phyloP scores from a whole-genome alignment of 305 asterid genomes.

The Rubia occidens region DNA sequence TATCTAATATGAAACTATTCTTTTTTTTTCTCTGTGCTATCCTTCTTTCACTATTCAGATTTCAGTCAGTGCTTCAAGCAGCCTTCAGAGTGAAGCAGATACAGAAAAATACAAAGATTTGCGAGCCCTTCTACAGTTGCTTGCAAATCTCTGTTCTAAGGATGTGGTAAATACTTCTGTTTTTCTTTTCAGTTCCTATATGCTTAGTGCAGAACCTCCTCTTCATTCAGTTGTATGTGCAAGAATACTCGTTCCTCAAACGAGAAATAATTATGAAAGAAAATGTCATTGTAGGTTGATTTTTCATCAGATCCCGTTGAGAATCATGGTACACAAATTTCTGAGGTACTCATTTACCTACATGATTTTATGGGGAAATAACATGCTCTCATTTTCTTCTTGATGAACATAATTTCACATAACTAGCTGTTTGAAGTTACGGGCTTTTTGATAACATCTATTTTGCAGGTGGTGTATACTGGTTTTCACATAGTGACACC shows the following conservation, averaged over 20 bases:
- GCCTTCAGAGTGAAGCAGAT: constrained; percentile 69
- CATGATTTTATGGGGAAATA: not conserved
- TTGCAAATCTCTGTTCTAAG: constrained; percentile 73
- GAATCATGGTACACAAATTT: constrained; percentile 62
- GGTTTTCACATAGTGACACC: constrained; percentile 92
- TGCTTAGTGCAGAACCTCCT: constrained; percentile 10
- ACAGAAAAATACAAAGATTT: constrained; percentile 81
- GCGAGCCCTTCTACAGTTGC: constrained; percentile 79
- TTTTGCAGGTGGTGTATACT: constrained; percentile 68
- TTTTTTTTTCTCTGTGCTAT: constrained; percentile 17
- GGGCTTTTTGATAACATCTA: constrained; percentile 7
- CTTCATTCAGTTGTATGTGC: not conserved
- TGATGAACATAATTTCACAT: not conserved
- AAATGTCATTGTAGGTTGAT: constrained; percentile 55
- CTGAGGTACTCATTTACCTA: constrained; percentile 46
- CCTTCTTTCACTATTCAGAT: constrained; percentile 40
- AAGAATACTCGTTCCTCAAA: not conserved
- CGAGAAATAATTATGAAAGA: constrained; percentile 10
- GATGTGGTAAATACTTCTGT: constrained; percentile 53
- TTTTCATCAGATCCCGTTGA: constrained; percentile 76
- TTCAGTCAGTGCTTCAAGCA: constrained; percentile 63
- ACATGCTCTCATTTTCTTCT: not conserved
- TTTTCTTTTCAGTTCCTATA: constrained; percentile 4
- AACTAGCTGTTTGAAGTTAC: not conserved
- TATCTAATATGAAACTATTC: not conserved